Conservation (phyloP, 1,139 yeast genomes). For the Pichia sp. region DNA sequence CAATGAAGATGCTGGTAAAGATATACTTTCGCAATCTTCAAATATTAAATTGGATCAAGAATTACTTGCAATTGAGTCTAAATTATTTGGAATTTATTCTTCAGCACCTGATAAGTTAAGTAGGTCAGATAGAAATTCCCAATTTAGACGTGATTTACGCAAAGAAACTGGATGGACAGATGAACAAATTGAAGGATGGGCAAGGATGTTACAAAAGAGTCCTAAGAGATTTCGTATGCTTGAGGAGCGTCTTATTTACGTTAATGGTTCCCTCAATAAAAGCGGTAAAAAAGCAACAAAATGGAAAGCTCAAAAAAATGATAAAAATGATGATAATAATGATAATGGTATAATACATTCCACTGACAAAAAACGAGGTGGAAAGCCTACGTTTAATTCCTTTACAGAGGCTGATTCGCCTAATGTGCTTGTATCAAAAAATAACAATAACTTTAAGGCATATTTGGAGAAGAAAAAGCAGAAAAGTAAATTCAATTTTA, state of each 20-base stretch:
- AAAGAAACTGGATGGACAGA: constrained; percentile 64
- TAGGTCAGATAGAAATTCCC: constrained; percentile 45
- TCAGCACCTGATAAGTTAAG: constrained; percentile 47
- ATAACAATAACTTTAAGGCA: constrained; percentile 12
- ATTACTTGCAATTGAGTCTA: constrained; percentile 39
- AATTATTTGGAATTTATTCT: constrained; percentile 53
- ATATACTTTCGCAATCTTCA: background rate
- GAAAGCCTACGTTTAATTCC: background rate
- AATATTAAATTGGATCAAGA: constrained; percentile 19
- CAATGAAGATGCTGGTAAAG: background rate
- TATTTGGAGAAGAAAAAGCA: constrained; percentile 29
- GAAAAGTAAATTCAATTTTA: constrained; percentile 36
- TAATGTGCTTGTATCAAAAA: constrained; percentile 4
- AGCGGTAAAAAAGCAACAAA: constrained; percentile 15
- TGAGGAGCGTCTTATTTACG: constrained; percentile 54
- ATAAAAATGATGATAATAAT: constrained; percentile 16
- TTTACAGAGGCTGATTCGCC: background rate
- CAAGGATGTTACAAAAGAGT: constrained; percentile 60
- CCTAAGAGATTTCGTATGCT: constrained; percentile 54
- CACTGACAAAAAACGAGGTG: background rate
- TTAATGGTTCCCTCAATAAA: constrained; percentile 30
- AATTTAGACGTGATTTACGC: constrained; percentile 46
- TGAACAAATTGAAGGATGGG: constrained; percentile 94
- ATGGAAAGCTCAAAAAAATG: constrained; percentile 13
- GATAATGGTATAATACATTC: background rate